A percentile compares a stretch with the other conserved stretches of the same genome.
These are phyloP conservation scores for Geotrichum ghanense DNA, from an alignment of 805 yeast genomes.

Conservation along the genomic window DNA sequence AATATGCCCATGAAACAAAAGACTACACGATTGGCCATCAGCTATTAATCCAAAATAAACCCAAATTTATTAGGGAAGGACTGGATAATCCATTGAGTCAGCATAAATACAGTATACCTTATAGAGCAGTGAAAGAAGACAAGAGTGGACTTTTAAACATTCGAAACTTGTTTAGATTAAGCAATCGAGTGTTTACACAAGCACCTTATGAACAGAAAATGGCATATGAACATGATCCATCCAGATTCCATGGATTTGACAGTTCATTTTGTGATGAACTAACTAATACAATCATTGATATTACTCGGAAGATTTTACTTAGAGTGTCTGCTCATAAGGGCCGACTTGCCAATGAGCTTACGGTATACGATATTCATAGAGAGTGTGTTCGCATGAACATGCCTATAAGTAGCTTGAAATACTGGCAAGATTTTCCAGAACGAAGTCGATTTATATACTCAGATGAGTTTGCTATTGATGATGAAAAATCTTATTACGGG, in stretches of 20 bases:
- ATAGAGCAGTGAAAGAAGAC: neutral
- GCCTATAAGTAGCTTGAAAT: neutral
- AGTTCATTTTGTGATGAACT: neutral
- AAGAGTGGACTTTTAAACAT: neutral
- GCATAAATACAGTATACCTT: neutral
- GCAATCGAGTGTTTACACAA: neutral
- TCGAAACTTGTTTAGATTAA: neutral
- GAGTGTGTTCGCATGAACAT: neutral
- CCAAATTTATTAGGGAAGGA: neutral
- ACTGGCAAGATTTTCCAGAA: neutral
- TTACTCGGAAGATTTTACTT: neutral
- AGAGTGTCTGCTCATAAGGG: neutral
- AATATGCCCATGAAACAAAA: neutral
- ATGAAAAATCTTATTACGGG: neutral
- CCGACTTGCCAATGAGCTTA: too few relatives aligned
- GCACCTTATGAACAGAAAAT: neutral
- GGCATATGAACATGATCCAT: neutral
- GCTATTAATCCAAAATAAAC: neutral
- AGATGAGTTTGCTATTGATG: neutral
- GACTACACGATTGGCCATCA: neutral
- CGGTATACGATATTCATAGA: too few relatives aligned
- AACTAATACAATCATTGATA: neutral
- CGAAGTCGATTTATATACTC: neutral
- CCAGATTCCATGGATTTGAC: neutral
- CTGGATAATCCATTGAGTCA: conserved; percentile 2